phyloP scores from a whole-genome alignment of 768 basidiomycete species.

The Neoboletus subvelutipes region DNA sequence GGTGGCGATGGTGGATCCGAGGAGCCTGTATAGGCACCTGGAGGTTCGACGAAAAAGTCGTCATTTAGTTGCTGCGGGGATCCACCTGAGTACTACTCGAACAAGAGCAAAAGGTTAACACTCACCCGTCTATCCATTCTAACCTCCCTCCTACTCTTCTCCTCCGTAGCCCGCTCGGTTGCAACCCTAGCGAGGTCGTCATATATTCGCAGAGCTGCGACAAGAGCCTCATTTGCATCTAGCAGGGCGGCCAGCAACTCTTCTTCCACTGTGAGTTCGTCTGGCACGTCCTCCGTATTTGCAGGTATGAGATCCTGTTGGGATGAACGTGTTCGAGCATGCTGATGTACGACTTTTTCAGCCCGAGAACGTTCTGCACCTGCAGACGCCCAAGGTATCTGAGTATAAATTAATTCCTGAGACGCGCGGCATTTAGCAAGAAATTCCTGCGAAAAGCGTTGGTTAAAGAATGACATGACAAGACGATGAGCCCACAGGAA shows the following conservation, averaged over 20 bases:
- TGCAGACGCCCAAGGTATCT: constrained; percentile 89
- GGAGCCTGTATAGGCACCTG: constrained; percentile 20
- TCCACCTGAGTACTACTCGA: constrained; percentile 20
- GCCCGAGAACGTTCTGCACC: constrained; percentile 70
- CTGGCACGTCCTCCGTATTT: constrained; percentile 33
- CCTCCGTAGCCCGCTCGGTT: constrained; percentile 52
- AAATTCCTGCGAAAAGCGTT: constrained; percentile 63
- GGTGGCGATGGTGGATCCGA: constrained; percentile 33
- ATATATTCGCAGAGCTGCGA: constrained; percentile 68
- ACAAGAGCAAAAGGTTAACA: constrained; percentile 23
- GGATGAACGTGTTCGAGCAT: constrained; percentile 19
- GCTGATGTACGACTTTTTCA: constrained; percentile 20
- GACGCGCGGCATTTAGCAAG: constrained; percentile 74
- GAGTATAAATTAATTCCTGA: constrained; percentile 81
- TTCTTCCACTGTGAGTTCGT: constrained; percentile 69
- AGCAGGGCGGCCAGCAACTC: constrained; percentile 70
- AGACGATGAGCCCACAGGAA: constrained; percentile 49
- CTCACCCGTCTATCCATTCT: constrained; percentile 64
- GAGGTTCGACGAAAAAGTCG: constrained; percentile 23
- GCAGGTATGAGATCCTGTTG: constrained; percentile 22
- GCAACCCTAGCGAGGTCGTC: constrained; percentile 76
- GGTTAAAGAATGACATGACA: not conserved
- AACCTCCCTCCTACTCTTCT: constrained; percentile 67
- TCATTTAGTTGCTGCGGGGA: constrained; percentile 24
- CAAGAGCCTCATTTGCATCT: constrained; percentile 68